Evolutionary conservation across 495 filamentous ascomycete genomes (phyloP).

Genomic region (Penicillium egyptiacum): DNA sequence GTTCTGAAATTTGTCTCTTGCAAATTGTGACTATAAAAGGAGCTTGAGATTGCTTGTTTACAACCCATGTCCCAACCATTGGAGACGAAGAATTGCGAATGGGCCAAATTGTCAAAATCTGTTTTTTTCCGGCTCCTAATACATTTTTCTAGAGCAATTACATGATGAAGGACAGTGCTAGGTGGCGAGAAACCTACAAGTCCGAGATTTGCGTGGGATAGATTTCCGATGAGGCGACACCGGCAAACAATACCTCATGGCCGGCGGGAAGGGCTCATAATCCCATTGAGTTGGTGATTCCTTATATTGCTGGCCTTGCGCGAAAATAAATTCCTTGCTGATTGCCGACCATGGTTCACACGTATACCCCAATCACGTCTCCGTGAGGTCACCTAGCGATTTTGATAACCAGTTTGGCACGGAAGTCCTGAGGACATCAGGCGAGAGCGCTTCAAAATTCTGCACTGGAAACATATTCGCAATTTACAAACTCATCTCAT

Average conservation of each 20-base stretch:
- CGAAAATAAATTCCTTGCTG: background rate
- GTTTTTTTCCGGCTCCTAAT: background rate
- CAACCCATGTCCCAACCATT: background rate
- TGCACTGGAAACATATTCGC: background rate
- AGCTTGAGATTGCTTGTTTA: background rate
- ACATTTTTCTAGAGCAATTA: background rate
- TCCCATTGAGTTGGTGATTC: background rate
- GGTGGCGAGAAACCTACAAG: background rate
- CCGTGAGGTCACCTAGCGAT: constrained; percentile 20
- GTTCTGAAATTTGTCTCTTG: background rate
- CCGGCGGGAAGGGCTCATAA: background rate
- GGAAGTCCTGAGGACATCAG: background rate
- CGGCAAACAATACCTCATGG: background rate
- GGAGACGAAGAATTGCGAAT: constrained; percentile 31
- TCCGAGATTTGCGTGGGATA: constrained; percentile 1
- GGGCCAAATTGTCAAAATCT: constrained; percentile 10
- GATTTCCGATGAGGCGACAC: constrained; percentile 10
- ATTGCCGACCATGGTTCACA: constrained; percentile 1
- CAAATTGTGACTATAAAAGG: background rate
- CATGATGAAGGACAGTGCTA: background rate
- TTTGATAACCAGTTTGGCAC: background rate
- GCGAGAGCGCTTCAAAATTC: background rate
- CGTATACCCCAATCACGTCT: constrained; percentile 12
- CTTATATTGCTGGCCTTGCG: background rate
- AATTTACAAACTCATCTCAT: background rate